Base-by-base conservation (phyloP, 2,329 filamentous ascomycete species). In the Ophiosphaerella korrae region DNA sequence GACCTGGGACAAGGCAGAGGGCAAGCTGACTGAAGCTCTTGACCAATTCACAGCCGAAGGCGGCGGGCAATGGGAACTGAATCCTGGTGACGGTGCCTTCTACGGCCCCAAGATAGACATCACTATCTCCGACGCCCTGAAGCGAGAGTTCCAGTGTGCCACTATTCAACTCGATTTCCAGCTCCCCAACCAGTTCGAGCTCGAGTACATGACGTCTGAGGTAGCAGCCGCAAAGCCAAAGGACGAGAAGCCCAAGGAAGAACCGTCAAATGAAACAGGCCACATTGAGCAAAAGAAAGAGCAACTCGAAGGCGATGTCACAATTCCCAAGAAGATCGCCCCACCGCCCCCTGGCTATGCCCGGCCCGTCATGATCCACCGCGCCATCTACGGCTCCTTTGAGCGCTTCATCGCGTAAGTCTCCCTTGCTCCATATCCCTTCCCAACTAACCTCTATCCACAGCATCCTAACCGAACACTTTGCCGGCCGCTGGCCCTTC, bases 41-140 rank as follows among this genome's bases (percentile, higher is more conserved):
- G 84, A 94, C 59, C 82, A 87, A 56, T 97, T 97, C 74, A 70
- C 70, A 3, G 68, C 70, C 12, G 61, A 76, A 41, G 81, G 80
- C 45, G 84, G 87, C 53, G 82, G 86, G 31, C 80, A 86, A 57
- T 99, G 94, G 94, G 88, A 90, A 73, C 80, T 96, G 44, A 96
- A 97, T 75, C 88, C 91, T 53, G 94, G 93, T 50, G 94, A 99
- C 66, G 94, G 94, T 70, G 94, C 94, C 45, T 99, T 97, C 78
- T 99, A 99, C 74, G 94, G 94, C 1, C 94, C 94, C 44, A 99
- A 99, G 84, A 96, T 97, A 64, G 94, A 99, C 67, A 94, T 99
- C 69, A 95, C 90, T 55, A 92, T 99, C 68, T 88, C 87, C 44
- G 93, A 97, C 75, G 90, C 90, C 39, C 80, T 97, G 61, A 86